Base-by-base conservation (phyloP, 768 basidiomycete genomes). In the Mycena leptocephala region DNA sequence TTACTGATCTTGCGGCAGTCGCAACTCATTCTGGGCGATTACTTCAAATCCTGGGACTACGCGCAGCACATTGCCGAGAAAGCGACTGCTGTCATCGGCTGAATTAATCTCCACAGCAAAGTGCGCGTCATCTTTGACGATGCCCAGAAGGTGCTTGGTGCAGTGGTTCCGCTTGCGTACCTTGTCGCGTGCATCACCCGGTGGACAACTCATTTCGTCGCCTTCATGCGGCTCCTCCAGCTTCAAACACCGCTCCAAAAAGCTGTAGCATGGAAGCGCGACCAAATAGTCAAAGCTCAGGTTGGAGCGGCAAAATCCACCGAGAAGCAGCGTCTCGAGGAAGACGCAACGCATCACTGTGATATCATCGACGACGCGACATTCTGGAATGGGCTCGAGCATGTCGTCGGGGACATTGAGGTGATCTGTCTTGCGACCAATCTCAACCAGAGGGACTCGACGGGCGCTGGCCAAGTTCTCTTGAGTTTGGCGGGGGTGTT, bases 361-460 rank as follows among this genome's bases (percentile, higher is more conserved):
- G 64, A 65, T 56, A 13, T 68, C 1, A 43, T 73, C 37, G 37
- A 39, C 2, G 56, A 62, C 46, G 33, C 13, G 0, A 55, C 8
- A 8, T 77, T 66, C 56, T 77, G 76, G 76, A 20, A 6, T 30
- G 56, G 56, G 4, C 56, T 58, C 20, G 20, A 16, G 18, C 28
- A 8, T 1, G 56, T 58, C 30, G 24, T 58, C 56, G 56, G 20
- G 8, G 56, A 58, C 30, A 26, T 58, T 16, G 56, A 77, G 37
- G 67, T 59, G 26, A 77, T 77, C 39, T 77, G 72, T 63, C 30
- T 30, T 28, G 56, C 28, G 5, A 58, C 56, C 11, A 56, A 56
- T 32, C 24, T 56, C 28, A 35, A 58, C 32, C 77, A 78, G 59
- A 53, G 35, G 18, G 76, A 74, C 62, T 39, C 37, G 37, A 39